phyloP scores from a whole-genome alignment of 805 yeast species.

The Ogataea glucozyma region DNA sequence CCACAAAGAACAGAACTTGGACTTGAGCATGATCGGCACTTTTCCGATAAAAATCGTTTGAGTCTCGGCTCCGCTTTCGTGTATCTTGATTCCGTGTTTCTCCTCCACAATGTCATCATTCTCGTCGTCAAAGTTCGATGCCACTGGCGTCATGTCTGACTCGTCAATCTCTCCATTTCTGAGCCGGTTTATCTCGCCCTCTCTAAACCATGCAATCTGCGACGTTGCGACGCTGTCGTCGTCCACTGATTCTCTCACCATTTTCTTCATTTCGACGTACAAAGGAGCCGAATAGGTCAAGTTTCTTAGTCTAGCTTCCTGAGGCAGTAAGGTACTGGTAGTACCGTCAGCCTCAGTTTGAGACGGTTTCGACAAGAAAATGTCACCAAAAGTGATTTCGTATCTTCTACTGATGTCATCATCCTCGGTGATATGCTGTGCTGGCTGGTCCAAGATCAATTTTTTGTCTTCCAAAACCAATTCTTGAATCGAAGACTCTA shows the following conservation, averaged over 20 bases:
- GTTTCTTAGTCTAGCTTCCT: conserved; percentile 95
- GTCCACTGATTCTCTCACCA: conserved; percentile 82
- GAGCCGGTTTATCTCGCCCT: conserved; percentile 46
- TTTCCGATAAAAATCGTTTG: conserved; percentile 78
- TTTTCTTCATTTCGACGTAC: conserved; percentile 92
- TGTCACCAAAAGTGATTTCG: conserved; percentile 97
- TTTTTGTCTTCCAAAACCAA: conserved; percentile 95
- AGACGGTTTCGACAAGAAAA: conserved; percentile 93
- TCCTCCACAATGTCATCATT: conserved; percentile 63
- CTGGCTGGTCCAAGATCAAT: conserved; percentile 94
- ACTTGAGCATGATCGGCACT: conserved; percentile 96
- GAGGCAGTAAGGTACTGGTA: conserved; percentile 98
- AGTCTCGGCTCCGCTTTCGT: conserved; percentile 37
- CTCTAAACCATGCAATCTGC: conserved; percentile 62
- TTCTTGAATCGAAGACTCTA: conserved; percentile 94
- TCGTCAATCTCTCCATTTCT: conserved; percentile 33
- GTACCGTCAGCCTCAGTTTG: conserved; percentile 99
- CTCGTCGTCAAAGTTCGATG: conserved; percentile 51
- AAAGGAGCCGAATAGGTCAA: conserved; percentile 95
- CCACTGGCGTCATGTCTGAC: conserved; percentile 28
- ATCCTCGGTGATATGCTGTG: conserved; percentile 90
- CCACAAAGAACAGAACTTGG: conserved; percentile 91
- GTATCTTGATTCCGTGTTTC: conserved; percentile 35
- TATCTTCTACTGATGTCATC: conserved; percentile 91
- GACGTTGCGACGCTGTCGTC: conserved; percentile 52